A percentile compares a stretch with the other conserved stretches of the same genome.
Conservation (phyloP, 1,284 basidiomycete species). For the Cystobasidiaceae sp. region DNA sequence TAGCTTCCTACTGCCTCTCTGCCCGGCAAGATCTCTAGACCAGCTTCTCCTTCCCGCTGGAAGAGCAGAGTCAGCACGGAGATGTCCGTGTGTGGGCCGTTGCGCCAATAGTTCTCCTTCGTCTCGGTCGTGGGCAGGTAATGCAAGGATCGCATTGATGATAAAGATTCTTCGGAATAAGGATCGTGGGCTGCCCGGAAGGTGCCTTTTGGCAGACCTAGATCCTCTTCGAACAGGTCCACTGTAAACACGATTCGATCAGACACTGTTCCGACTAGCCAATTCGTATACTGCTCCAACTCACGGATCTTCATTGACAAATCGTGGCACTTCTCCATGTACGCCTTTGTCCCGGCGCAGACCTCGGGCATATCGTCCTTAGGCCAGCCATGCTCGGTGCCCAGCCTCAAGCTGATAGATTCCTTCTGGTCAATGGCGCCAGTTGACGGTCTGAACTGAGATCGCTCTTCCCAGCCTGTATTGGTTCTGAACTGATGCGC, state of each 20-base stretch:
- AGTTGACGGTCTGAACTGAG: conserved; percentile 43
- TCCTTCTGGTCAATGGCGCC: conserved; percentile 43
- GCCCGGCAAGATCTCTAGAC: conserved; percentile 43
- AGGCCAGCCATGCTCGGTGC: conserved; percentile 34
- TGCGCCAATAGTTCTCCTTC: conserved; percentile 35
- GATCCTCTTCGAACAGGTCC: background rate
- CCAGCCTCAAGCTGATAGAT: conserved; percentile 37
- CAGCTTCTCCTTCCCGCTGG: conserved; percentile 41
- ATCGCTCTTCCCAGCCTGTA: conserved; percentile 40
- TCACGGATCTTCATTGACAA: background rate
- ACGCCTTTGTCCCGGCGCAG: conserved; percentile 31
- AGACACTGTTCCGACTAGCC: background rate
- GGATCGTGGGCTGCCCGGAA: conserved; percentile 24
- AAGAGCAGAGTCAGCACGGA: conserved; percentile 44
- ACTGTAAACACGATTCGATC: background rate
- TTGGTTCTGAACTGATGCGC: conserved; percentile 38
- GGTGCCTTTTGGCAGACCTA: conserved; percentile 36
- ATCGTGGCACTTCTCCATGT: background rate
- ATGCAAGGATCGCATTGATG: conserved; percentile 41
- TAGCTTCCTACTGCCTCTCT: conserved; percentile 39
- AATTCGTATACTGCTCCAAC: background rate
- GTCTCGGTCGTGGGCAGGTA: conserved; percentile 41
- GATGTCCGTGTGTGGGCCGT: conserved; percentile 43
- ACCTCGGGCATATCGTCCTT: conserved; percentile 35
- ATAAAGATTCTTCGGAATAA: conserved; percentile 35